Evolutionary conservation across 2,329 filamentous ascomycete genomes (phyloP), one percentile per base, ranked within the genome.

Genomic region (Aspergillus sp.): DNA sequence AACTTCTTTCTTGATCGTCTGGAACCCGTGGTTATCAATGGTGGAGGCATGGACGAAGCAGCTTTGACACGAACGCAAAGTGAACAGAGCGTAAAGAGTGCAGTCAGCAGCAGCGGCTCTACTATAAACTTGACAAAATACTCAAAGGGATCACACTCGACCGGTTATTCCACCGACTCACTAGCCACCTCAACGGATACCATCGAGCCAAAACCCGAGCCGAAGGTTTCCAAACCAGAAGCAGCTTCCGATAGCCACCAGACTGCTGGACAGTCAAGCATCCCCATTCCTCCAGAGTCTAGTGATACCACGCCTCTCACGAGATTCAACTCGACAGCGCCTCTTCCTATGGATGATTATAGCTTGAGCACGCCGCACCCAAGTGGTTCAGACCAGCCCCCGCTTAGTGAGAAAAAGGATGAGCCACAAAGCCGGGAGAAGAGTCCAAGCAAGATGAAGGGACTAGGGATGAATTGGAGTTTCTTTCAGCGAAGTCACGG

Each of bases 401-500:
- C 19, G 19, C 19, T 19, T 19, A 19, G 19, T 19, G 19, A 19
- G 19, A 19, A 19, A 27, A 34, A 27, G 32, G 27, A 40, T 27
- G 36, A 48, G 29, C 27, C 33, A 7, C 42, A 45, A 27, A 28
- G 10, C 5, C 37, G 37, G 6, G 41, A 42, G 42, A 59, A 53
- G 31, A 62, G 54, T 28, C 44, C 55, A 12, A 58, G 58, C 12
- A 54, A 51, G 36, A 58, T 50, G 37, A 72, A 56, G 54, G 65
- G 19, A 64, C 65, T 48, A 73, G 71, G 60, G 44, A 40, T 53
- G 11, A 44, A 63, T 49, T 82, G 77, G 78, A 82, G 79, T 51
- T 79, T 83, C 50, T 81, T 83, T 46, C 77, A 81, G 42, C 69
- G 64, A 58, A 66, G 57, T 34, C 59, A 60, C 37, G 50, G 48